phyloP scores from a whole-genome alignment of 2,329 filamentous ascomycete species.

The Talaromyces sp. region DNA sequence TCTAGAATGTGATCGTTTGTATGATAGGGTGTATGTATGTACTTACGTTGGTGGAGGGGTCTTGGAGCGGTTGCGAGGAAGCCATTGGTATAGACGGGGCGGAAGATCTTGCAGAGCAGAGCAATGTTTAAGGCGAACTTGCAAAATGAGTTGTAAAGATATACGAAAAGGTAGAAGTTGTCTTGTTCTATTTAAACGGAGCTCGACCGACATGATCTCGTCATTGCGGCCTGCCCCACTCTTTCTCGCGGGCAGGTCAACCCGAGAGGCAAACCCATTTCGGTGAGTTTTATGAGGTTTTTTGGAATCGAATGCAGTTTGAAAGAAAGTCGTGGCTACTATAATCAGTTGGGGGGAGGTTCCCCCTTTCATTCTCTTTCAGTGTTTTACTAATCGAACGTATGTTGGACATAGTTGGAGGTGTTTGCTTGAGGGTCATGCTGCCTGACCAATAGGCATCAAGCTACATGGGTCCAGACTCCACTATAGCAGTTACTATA shows the following conservation, averaged over 20 bases:
- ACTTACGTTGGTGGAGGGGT: constrained; percentile 8
- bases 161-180: neutral
- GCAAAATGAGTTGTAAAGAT: neutral
- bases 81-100: neutral
- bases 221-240: neutral
- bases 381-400: neutral
- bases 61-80: neutral
- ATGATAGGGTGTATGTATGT: neutral
- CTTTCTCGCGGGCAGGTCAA: constrained; percentile 5
- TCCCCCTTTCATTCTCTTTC: neutral
- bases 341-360: no score
- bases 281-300: neutral
- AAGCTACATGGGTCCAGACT: neutral
- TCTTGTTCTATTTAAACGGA: neutral
- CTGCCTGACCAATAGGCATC: neutral
- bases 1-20: neutral
- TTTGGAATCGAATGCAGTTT: neutral
- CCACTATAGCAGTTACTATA: neutral
- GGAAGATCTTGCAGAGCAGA: neutral
- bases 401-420: neutral
- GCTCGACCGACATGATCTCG: neutral
- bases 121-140: neutral
- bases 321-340: neutral
- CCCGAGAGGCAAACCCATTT: neutral
- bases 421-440: neutral